Evolutionary conservation across 371 early-diverging fungal genomes (phyloP).

Genomic region (Zopfochytrium polystomum): DNA sequence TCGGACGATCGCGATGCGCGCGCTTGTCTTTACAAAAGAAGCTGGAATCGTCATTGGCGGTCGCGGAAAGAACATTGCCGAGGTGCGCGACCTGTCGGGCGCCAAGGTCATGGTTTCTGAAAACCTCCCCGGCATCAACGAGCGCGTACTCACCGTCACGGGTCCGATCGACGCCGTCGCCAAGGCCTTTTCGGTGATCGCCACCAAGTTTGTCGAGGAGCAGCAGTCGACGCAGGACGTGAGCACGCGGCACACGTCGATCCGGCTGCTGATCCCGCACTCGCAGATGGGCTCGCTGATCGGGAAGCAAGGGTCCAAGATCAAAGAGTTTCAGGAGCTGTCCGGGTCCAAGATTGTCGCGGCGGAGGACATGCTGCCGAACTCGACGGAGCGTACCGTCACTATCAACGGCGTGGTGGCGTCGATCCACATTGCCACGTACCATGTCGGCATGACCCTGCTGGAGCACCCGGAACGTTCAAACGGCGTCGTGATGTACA

Average conservation of each 20-base stretch:
- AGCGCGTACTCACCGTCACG: conserved; percentile 79
- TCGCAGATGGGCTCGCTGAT: conserved; percentile 61
- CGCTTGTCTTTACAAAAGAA: conserved; percentile 81
- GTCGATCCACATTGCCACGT: conserved; percentile 72
- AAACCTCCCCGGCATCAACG: conserved; percentile 75
- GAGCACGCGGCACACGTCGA: conserved; percentile 39
- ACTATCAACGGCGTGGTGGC: conserved; percentile 42
- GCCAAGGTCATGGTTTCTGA: conserved; percentile 86
- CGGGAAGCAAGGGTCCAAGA: conserved; percentile 44
- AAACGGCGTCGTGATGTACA: conserved; percentile 52
- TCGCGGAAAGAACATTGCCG: conserved; percentile 79
- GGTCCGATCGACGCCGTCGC: conserved; percentile 74
- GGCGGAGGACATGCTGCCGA: conserved; percentile 40
- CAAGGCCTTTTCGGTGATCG: conserved; percentile 70
- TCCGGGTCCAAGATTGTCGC: conserved; percentile 39
- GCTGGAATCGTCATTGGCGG: conserved; percentile 92
- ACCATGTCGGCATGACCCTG: conserved; percentile 68
- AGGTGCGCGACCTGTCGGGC: conserved; percentile 68
- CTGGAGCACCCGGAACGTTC: conserved; percentile 56
- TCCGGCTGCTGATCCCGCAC: conserved; percentile 72
- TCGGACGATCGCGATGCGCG: conserved; percentile 58
- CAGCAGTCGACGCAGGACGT: conserved; percentile 17
- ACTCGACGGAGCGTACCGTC: conserved; percentile 45
- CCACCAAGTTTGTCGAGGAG: conserved; percentile 52
- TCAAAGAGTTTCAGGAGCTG: conserved; percentile 49